Percentiles rank a stretch among this genome's conserved stretches.
Evolutionary conservation across 352 stramenopile genomes (phyloP).

Genomic region (Phytophthora syringae): DNA sequence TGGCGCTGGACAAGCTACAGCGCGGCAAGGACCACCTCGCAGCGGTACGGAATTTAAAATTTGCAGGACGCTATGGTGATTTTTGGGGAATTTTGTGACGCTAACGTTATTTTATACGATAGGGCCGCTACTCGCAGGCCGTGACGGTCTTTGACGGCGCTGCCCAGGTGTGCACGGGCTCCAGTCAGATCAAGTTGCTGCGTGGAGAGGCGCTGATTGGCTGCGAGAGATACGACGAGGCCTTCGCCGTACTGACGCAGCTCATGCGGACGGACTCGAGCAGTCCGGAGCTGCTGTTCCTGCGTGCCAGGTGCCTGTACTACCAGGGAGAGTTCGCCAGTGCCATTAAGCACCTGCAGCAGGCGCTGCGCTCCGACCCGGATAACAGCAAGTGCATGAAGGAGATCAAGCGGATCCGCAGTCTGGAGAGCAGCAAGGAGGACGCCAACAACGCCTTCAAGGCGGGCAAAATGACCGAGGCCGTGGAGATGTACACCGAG

Average conservation of each 20-base stretch:
- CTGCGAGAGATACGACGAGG: constrained; percentile 83
- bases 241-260: constrained; percentile 81
- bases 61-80: background rate
- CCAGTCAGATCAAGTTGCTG: constrained; percentile 74
- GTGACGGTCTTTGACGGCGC: constrained; percentile 77
- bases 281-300: constrained; percentile 85
- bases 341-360: constrained; percentile 93
- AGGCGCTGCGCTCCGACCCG: constrained; percentile 89
- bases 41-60: constrained; percentile 50
- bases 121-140: constrained; percentile 75
- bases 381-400: constrained; percentile 91
- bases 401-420: constrained; percentile 89
- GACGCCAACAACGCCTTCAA: constrained; percentile 93
- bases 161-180: constrained; percentile 69
- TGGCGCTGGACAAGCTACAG: constrained; percentile 81
- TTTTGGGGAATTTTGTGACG: background rate
- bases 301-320: constrained; percentile 91
- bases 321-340: constrained; percentile 93
- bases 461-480: constrained; percentile 72
- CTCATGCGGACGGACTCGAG: constrained; percentile 86
- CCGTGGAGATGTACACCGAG: constrained; percentile 89
- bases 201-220: constrained; percentile 79
- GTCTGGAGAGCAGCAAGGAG: constrained; percentile 89
- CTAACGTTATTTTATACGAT: constrained; percentile 4
- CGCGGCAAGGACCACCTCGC: constrained; percentile 75